phyloP scores from a whole-genome alignment of 1,284 basidiomycete genomes.

The Ganoderma resinaceum region DNA sequence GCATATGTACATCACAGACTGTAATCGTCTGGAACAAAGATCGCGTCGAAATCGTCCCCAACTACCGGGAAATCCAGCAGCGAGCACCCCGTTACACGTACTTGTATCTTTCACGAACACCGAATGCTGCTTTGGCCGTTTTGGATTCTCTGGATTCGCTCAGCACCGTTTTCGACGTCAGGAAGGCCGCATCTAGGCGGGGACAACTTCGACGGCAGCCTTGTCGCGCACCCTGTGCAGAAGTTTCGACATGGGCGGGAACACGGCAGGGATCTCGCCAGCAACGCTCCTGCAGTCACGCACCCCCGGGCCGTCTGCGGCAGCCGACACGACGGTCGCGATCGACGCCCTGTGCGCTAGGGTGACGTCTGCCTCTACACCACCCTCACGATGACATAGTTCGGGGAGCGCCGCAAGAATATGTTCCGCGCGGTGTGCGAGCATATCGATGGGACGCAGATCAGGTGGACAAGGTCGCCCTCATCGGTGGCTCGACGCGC shows the following conservation, averaged over 20 bases:
- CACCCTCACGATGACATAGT: conserved; percentile 96
- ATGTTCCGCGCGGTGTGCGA: conserved; percentile 97
- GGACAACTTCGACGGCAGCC: conserved; percentile 99
- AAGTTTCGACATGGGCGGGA: conserved; percentile 99
- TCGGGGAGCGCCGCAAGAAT: conserved; percentile 98
- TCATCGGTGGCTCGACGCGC: conserved; percentile 98
- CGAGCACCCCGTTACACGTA: neutral
- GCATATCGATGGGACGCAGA: conserved; percentile 98
- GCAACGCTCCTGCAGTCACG: too few relatives aligned
- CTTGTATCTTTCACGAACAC: neutral
- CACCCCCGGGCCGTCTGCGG: too few relatives aligned
- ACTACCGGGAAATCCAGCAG: neutral
- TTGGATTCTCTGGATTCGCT: neutral
- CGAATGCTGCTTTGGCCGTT: neutral
- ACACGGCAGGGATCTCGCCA: conserved; percentile 98
- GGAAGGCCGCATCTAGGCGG: conserved; percentile 92
- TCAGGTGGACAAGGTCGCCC: conserved; percentile 94
- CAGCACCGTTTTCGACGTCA: neutral
- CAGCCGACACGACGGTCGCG: conserved; percentile 97
- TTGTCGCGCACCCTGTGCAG: conserved; percentile 97
- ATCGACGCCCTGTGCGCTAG: conserved; percentile 98
- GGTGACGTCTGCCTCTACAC: conserved; percentile 99
- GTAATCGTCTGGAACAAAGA: neutral
- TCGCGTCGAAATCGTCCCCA: neutral
- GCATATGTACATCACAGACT: too few relatives aligned